Base-by-base conservation (phyloP, 2,329 filamentous ascomycete genomes). In the Stachybotrys elegans region DNA sequence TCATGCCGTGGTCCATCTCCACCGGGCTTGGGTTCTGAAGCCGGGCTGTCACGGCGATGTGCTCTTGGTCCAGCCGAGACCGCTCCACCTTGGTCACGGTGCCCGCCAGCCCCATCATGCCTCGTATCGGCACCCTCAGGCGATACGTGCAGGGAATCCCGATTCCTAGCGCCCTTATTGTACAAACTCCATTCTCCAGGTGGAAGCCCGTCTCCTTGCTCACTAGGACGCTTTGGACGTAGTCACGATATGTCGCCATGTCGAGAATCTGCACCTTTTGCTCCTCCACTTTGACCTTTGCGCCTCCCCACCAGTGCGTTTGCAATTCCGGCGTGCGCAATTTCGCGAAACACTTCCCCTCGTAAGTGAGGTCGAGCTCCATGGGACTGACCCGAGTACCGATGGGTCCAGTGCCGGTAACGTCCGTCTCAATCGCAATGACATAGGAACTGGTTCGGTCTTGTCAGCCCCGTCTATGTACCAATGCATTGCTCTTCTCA, bases 391-490 rank as follows among this genome's bases (percentile, higher is more conserved):
- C 55, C 12, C 56, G 59, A 27, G 57, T 60, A 32, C 54, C 50
- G 31, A 65, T 53, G 4, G 56, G 53, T 3, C 59, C 61, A 5
- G 58, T 63, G 4, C 54, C 56, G 9, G 56, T 57, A 16, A 61
- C 51, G n/a, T 53, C 55, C 31, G 56, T 54, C 39, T 62, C 53
- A 27, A 66, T 52, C 27, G 48, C 45, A 38, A 65, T 49, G 22
- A 40, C 48, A 40, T 60, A 64, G 19, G 60, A 57, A 19, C 61
- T 67, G 39, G 11, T n/a, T n/a, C n/a, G n/a, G n/a, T n/a, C n/a
- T n/a, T n/a, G n/a, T n/a, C n/a, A n/a, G n/a, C n/a, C n/a, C 27
- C 7, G 4, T 8, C 25, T 14, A 9, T 29, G 25, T 9, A 14
- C 14, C 25, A 29, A 14, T 29, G 25, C 25, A 29, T 29, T 14